Percentiles rank a stretch among this genome's conserved stretches.
Evolutionary conservation across 805 yeast species (phyloP).

Genomic region (Ogataea chonburiensis): DNA sequence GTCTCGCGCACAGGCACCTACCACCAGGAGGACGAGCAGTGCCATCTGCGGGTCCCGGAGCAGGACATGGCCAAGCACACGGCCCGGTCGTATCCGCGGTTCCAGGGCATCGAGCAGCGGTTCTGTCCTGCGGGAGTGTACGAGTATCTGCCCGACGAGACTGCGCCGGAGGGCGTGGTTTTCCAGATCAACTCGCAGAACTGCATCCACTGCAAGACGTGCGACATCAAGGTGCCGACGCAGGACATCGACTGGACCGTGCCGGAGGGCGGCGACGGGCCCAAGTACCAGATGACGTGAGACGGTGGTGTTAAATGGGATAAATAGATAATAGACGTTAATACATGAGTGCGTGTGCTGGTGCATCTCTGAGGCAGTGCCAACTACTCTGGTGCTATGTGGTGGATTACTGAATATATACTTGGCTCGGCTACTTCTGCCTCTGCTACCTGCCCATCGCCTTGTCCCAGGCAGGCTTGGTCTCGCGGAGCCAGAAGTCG

Average conservation of each 20-base stretch:
- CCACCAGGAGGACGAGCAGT: slow-evolving; percentile 91
- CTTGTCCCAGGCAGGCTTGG: slow-evolving; percentile 61
- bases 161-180: slow-evolving; percentile 59
- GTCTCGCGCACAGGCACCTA: slow-evolving; percentile 95
- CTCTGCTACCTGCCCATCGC: slow-evolving; percentile 61
- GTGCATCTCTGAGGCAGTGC: too few relatives aligned
- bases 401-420: too few relatives aligned
- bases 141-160: slow-evolving; percentile 75
- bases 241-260: slow-evolving; percentile 95
- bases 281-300: slow-evolving; percentile 82
- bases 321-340: neutral
- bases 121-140: slow-evolving; percentile 99
- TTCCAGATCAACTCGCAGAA: slow-evolving; percentile 95
- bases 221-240: slow-evolving; percentile 94
- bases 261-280: slow-evolving; percentile 99
- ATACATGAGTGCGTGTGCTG: too few relatives aligned
- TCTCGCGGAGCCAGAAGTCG: slow-evolving; percentile 49
- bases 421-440: too few relatives aligned
- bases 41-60: slow-evolving; percentile 72
- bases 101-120: slow-evolving; percentile 82
- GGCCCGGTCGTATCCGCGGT: slow-evolving; percentile 65
- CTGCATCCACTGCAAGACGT: slow-evolving; percentile 97
- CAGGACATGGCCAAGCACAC: slow-evolving; percentile 71
- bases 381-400: too few relatives aligned
- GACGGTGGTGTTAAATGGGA: neutral